Conservation (phyloP, 345 rosid species). For the Boechera divaricarpa region DNA sequence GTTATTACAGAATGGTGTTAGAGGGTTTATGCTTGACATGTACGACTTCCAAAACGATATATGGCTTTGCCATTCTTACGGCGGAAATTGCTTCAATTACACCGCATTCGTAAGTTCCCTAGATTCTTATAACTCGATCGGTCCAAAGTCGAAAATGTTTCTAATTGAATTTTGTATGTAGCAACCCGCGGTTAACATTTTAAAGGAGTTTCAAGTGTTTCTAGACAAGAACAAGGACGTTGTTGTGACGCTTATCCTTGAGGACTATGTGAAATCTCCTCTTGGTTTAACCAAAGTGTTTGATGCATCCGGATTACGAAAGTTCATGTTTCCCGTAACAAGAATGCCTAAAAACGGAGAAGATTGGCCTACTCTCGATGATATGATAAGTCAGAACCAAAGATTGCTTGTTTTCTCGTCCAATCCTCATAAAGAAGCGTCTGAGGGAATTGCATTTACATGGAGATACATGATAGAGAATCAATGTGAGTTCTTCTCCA, state of each 20-base stretch:
- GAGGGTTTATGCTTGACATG: slow-evolving; percentile 94
- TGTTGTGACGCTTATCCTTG: slow-evolving; percentile 76
- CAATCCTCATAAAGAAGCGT: slow-evolving; percentile 64
- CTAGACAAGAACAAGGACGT: slow-evolving; percentile 66
- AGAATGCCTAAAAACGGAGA: slow-evolving; percentile 82
- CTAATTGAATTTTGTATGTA: slow-evolving; percentile 25
- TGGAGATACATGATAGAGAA: slow-evolving; percentile 88
- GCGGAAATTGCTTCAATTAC: slow-evolving; percentile 64
- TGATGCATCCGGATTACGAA: slow-evolving; percentile 69
- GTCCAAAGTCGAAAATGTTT: not conserved
- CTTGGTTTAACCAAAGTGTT: slow-evolving; percentile 70
- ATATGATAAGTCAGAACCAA: slow-evolving; percentile 72
- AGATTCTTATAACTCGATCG: not conserved
- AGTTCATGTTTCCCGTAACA: slow-evolving; percentile 77
- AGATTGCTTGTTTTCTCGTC: slow-evolving; percentile 84
- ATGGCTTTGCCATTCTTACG: slow-evolving; percentile 90
- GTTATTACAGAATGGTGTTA: slow-evolving; percentile 76
- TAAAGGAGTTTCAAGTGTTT: slow-evolving; percentile 67
- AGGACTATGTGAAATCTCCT: slow-evolving; percentile 83
- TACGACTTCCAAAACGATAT: slow-evolving; percentile 78
- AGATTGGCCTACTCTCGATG: slow-evolving; percentile 78
- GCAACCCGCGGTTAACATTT: slow-evolving; percentile 76
- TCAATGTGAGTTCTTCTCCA: slow-evolving; percentile 63
- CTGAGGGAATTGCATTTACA: slow-evolving; percentile 78
- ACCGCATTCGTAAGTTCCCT: slow-evolving; percentile 79